A percentile compares a stretch with the other conserved stretches of the same genome.
These are phyloP conservation scores for Boehmeria nivea DNA, from an alignment of 306 rosid genomes.

Conservation along the genomic window DNA sequence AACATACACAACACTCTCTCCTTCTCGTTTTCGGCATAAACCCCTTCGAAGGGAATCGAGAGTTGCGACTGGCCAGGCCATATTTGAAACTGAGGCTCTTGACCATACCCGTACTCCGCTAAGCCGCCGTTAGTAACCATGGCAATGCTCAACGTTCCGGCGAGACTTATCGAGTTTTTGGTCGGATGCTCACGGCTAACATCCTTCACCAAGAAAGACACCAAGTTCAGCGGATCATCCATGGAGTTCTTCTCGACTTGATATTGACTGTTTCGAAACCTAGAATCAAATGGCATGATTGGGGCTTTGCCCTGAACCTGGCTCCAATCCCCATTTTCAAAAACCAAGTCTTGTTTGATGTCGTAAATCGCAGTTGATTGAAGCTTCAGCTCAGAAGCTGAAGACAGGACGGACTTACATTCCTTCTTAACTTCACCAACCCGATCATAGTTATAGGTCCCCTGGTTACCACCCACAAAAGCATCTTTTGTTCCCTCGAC, in stretches of 20 bases:
- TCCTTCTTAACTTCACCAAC: conserved; percentile 60
- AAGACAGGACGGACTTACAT: conserved; percentile 55
- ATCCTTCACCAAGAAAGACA: conserved; percentile 65
- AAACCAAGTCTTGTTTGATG: conserved; percentile 51
- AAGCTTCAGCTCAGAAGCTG: conserved; percentile 60
- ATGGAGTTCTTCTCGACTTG: not conserved
- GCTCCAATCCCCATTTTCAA: conserved; percentile 79
- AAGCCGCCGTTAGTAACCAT: conserved; percentile 45
- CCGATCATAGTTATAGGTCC: conserved; percentile 49
- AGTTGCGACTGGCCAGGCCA: conserved; percentile 65
- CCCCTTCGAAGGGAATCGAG: conserved; percentile 59
- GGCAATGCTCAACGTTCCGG: conserved; percentile 54
- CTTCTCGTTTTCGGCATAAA: conserved; percentile 72
- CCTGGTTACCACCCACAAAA: conserved; percentile 12
- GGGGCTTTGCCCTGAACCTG: conserved; percentile 62
- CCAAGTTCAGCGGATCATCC: conserved; percentile 40
- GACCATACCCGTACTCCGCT: conserved; percentile 27
- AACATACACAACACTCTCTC: conserved; percentile 83
- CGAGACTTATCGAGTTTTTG: conserved; percentile 49
- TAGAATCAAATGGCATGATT: conserved; percentile 60
- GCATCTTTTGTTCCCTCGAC: conserved; percentile 28
- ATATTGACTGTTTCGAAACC: not conserved
- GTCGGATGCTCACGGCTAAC: conserved; percentile 51
- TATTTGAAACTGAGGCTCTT: conserved; percentile 43
- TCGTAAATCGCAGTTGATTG: conserved; percentile 31